Percentiles rank a stretch among this genome's conserved stretches.
phyloP scores from a whole-genome alignment of 1,139 yeast genomes.

The Scheffersomyces lignicola region DNA sequence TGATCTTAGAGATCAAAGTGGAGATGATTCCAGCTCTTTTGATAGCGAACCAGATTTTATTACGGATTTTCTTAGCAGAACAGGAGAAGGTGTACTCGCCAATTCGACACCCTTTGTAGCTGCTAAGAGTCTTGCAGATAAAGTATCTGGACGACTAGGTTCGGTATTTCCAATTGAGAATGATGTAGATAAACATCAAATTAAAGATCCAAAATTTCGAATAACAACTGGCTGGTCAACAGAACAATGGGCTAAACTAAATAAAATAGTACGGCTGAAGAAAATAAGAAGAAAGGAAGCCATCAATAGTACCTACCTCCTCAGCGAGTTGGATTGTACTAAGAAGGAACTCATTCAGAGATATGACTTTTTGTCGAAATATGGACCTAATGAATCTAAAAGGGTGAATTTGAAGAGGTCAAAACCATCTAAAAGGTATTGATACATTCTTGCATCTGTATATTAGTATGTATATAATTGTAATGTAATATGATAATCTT shows the following conservation, averaged over 20 bases:
- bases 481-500: slow-evolving; percentile 5
- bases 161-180: too few species aligned
- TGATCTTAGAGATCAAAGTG: background rate
- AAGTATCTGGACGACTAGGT: too few species aligned
- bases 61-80: background rate
- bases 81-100: background rate
- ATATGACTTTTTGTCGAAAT: slow-evolving; percentile 22
- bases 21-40: background rate
- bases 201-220: background rate
- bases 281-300: slow-evolving; percentile 20
- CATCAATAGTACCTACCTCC: slow-evolving; percentile 21
- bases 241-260: slow-evolving; percentile 25
- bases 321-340: slow-evolving; percentile 19
- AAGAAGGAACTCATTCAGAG: slow-evolving; percentile 23
- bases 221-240: slow-evolving; percentile 20
- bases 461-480: slow-evolving; percentile 6
- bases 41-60: slow-evolving; percentile 7
- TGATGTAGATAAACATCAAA: too few species aligned
- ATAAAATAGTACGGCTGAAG: slow-evolving; percentile 19
- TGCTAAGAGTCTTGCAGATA: too few species aligned
- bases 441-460: slow-evolving; percentile 3
- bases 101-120: slow-evolving; percentile 5
- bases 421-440: slow-evolving; percentile 7
- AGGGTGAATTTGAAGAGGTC: too few species aligned
- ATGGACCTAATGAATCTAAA: slow-evolving; percentile 8